These are phyloP conservation scores for Sabuloglossum arenarium DNA, from an alignment of 495 filamentous ascomycete genomes.

Conservation along the genomic window DNA sequence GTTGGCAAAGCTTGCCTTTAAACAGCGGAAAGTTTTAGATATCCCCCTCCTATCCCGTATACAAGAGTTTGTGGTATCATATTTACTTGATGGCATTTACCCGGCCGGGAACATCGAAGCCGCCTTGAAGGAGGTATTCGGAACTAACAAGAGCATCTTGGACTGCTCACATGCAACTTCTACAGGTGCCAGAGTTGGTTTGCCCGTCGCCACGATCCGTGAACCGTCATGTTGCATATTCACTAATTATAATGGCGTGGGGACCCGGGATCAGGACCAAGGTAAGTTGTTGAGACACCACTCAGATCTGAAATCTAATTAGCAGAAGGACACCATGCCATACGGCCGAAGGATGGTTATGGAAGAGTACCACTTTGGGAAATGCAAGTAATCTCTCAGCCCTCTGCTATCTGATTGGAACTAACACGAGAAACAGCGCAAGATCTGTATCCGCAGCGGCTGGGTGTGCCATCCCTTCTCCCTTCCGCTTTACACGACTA, in stretches of 20 bases:
- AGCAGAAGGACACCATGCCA: too few species aligned
- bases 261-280: not conserved
- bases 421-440: too few species aligned
- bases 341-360: too few species aligned
- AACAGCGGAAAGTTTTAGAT: not conserved
- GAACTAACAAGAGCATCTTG: slow-evolving; percentile 4
- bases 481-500: too few species aligned
- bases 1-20: not conserved
- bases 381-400: too few species aligned
- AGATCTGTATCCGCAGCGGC: too few species aligned
- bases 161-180: not conserved
- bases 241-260: slow-evolving; percentile 12
- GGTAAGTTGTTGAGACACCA: slow-evolving; percentile 3
- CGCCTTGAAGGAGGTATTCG: slow-evolving; percentile 9
- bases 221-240: slow-evolving; percentile 10
- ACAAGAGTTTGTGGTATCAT: not conserved
- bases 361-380: too few species aligned
- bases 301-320: too few species aligned
- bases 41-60: not conserved
- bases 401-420: too few species aligned
- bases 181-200: slow-evolving; percentile 5
- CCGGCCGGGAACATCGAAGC: slow-evolving; percentile 2
- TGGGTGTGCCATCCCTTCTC: too few species aligned
- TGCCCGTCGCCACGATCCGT: slow-evolving; percentile 8
- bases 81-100: not conserved